Evolutionary conservation across 768 basidiomycete species (phyloP).

Genomic region (Pisolithus orientalis): DNA sequence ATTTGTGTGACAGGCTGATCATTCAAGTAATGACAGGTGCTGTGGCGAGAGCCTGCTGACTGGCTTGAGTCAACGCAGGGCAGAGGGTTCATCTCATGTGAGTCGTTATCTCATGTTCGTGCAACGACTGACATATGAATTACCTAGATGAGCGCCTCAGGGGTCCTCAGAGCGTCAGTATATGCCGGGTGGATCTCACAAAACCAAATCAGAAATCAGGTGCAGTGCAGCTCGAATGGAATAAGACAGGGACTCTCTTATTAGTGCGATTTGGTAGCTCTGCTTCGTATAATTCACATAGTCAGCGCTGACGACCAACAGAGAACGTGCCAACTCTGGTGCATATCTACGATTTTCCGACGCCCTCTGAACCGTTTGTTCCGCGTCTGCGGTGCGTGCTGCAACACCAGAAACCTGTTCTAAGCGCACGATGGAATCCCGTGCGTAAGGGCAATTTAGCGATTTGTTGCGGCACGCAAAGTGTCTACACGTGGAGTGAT

Average conservation of each 20-base stretch:
- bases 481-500: conserved; percentile 77
- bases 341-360: conserved; percentile 70
- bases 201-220: conserved; percentile 65
- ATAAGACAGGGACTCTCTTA: conserved; percentile 65
- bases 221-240: conserved; percentile 73
- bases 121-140: background rate
- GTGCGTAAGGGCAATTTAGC: conserved; percentile 67
- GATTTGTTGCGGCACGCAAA: conserved; percentile 59
- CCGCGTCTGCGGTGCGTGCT: conserved; percentile 65
- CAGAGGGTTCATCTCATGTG: conserved; percentile 85
- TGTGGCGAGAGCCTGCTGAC: conserved; percentile 82
- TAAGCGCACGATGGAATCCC: conserved; percentile 77
- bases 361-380: conserved; percentile 46
- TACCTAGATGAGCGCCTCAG: conserved; percentile 57
- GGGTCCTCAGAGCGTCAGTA: conserved; percentile 46
- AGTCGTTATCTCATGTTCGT: conserved; percentile 10
- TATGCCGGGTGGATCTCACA: conserved; percentile 48
- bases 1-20: background rate
- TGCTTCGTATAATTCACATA: background rate
- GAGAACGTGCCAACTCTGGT: conserved; percentile 59
- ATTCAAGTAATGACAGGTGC: conserved; percentile 38
- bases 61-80: conserved; percentile 85
- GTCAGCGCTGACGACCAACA: conserved; percentile 21
- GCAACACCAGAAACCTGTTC: conserved; percentile 55
- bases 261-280: conserved; percentile 64